Conservation (phyloP, 2,329 filamentous ascomycete genomes). For the Dactylellina leptospora region DNA sequence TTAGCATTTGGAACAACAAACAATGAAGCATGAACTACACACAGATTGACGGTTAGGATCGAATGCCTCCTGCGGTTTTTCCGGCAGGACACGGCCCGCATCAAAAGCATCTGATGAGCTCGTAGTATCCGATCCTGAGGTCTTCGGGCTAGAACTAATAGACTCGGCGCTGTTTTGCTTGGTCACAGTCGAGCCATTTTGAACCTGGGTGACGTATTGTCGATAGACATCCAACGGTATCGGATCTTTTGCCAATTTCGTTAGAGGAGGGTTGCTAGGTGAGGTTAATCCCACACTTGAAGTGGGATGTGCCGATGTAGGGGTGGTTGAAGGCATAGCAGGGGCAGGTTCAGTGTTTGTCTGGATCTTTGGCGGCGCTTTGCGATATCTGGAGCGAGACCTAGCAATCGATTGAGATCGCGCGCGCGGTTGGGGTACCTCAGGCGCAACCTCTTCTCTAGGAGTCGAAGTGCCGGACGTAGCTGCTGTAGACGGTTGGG, state of each 20-base stretch:
- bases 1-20: not conserved
- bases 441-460: slow-evolving; percentile 12
- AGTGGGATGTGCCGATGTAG: slow-evolving; percentile 21
- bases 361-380: slow-evolving; percentile 44
- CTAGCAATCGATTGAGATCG: slow-evolving; percentile 45
- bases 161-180: slow-evolving; percentile 29
- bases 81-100: slow-evolving; percentile 10
- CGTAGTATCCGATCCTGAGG: slow-evolving; percentile 40
- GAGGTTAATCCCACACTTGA: slow-evolving; percentile 13
- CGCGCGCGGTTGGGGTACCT: slow-evolving; percentile 16
- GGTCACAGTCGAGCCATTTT: not conserved
- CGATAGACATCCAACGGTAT: slow-evolving; percentile 41
- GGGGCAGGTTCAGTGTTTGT: slow-evolving; percentile 23
- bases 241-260: slow-evolving; percentile 39
- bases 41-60: slow-evolving; percentile 17
- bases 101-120: slow-evolving; percentile 42
- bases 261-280: slow-evolving; percentile 19
- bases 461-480: slow-evolving; percentile 35
- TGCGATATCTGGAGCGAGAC: slow-evolving; percentile 43
- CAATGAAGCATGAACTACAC: not conserved
- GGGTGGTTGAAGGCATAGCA: slow-evolving; percentile 30
- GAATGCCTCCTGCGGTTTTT: not conserved
- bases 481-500: not conserved
- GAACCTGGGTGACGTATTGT: slow-evolving; percentile 29
- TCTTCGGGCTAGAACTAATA: slow-evolving; percentile 40